Base-by-base conservation (phyloP, 495 filamentous ascomycete species). In the Aspergillus cristatus region DNA sequence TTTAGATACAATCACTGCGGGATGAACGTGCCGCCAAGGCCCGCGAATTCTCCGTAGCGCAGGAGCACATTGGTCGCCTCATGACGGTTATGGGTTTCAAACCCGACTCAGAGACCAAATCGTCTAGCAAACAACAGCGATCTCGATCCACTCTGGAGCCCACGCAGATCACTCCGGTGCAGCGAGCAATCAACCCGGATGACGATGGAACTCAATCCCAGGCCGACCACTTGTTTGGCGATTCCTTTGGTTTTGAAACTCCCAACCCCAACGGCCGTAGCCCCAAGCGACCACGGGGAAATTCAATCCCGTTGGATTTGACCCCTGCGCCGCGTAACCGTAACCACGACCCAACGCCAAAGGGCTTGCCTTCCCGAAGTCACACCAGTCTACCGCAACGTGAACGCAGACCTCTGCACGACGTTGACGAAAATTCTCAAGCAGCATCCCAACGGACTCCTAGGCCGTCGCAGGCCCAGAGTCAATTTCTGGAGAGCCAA, bases 21-120 rank as follows among this genome's bases (percentile, higher is more conserved):
- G 51, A 63, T 26, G 61, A 68, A 34, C 49, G 61, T 34, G 52
- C 65, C 17, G 53, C 60, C 14, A 67, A 65, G 41, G 60, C 66
- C n/a, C 58, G 58, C 10, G 67, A 74, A 35, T 67, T 74, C 28
- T 60, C 57, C 1, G 65, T 71, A 36, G 66, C 67, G 12, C 67
- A 71, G 39, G 62, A 71, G 30, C 65, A 71, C 14, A 69, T 68
- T 24, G 47, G 65, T 14, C 59, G 62, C 6, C 46, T 72, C 6
- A 70, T 71, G 61, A 51, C 45, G 13, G 60, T 74, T 2, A 71
- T 70, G 65, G 64, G 61, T 1, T 67, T 62, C 40, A 58, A 57
- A 6, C 35, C 51, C 14, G 47, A 54, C 3, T 32, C 49, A 18
- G 47, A 49, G n/a, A 34, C 48, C 10, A 46, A 42, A 28, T 20